Evolutionary conservation across 1,139 yeast genomes (phyloP), one percentile per base, ranked within the genome.

Genomic region (Yamadazyma taylorii): DNA sequence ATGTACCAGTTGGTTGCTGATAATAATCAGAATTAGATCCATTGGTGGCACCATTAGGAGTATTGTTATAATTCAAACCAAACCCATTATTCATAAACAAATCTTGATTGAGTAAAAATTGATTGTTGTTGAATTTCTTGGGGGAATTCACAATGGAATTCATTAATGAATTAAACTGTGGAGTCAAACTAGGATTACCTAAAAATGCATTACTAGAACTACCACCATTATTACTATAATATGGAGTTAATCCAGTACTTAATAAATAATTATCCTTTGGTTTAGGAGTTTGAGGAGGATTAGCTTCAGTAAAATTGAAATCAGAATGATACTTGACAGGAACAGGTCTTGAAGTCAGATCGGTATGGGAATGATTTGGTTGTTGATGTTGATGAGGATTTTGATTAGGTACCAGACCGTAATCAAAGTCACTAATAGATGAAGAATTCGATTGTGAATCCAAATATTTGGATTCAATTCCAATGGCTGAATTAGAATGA

Each of bases 121-220:
- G 61, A 25, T 43, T 39, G 28, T 49, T 50, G 32, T 42, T 46
- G 16, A 45, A 38, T 40, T 53, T 58, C 39, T 60, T 68, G 3
- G 73, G 72, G 13, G 71, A 63, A 46, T 60, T 61, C 60, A 66
- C 60, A 55, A 66, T 60, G 21, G 69, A 60, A 48, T 66, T 61
- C 73, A 69, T 68, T 56, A 68, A 55, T 12, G 69, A 58, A 46
- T 66, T 69, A 54, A 69, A 66, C 42, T 66, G 73, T 3, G 76
- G 75, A 11, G 75, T 69, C 43, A 68, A 60, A 46, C 65, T 68
- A 14, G 30, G 30, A 30, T 32, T 28, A 5, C 35, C 31, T 8
- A 34, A 29, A 3, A 27, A 16, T 19, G 31, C 25, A 16, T 26
- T 32, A 12, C 28, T 17, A 16, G 30, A 6, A 16, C 16, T 27